Base-by-base conservation (phyloP, 768 basidiomycete species). In the Ramaria sp. region DNA sequence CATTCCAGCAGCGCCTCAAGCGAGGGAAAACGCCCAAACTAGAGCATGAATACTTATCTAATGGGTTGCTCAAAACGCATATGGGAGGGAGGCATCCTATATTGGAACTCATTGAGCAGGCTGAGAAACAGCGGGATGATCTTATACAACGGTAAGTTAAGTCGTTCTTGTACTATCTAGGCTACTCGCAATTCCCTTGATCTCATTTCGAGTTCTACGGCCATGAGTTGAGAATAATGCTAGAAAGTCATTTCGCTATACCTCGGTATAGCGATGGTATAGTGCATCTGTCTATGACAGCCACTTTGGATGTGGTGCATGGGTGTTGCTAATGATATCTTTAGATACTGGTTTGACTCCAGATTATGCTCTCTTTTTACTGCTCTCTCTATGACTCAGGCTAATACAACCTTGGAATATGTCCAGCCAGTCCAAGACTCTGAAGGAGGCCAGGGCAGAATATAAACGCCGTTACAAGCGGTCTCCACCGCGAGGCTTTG, bases 61-160 rank as follows among this genome's bases (percentile, higher is more conserved):
- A 71, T 50, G 73, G 73, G 1, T 56, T 71, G 8, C 58, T 74
- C 1, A 60, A 66, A 34, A 67, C 71, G 24, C 68, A 72, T 57
- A 64, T 64, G 30, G 52, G 60, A 8, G 69, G 65, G 5, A 50
- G 58, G 7, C 77, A 79, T 61, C 77, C 77, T 4, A 71, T 79
- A 34, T 22, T 13, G 28, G 22, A 41, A 24, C 51, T 52, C 13
- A 52, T 52, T 24, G 38, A 43, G 22, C 27, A 52, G 6, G 51
- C 37, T 20, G 32, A 52, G 28, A 52, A n/a, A 24, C 42, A n/a
- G 16, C 25, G 51, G 51, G 28, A 43, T n/a, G 34, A 18, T 7
- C 18, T 52, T 32, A 15, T 39, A 6, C n/a, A 42, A 1, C 38
- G 38, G 51, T 52, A 28, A 25, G 51, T 7, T n/a, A n/a, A n/a